A percentile compares a stretch with the other conserved stretches of the same genome.
These are phyloP conservation scores for Micractinium sp. DNA, from an alignment of 139 green algal species.

Conservation along the genomic window DNA sequence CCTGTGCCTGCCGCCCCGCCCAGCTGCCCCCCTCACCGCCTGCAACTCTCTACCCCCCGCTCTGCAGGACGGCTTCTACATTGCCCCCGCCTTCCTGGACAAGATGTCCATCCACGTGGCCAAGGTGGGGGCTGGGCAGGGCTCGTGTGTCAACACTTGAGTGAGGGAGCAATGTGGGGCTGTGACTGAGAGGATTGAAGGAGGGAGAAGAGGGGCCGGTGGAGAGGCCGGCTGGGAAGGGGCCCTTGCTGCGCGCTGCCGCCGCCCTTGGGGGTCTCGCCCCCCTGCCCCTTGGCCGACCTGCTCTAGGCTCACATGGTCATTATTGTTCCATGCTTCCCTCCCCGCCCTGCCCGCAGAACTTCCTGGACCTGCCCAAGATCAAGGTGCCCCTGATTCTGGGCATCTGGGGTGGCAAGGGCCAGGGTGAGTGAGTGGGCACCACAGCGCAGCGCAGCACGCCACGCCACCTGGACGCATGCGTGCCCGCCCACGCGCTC, in stretches of 20 bases:
- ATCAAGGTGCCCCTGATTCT: constrained; percentile 96
- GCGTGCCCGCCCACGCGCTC: not conserved
- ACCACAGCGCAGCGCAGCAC: not conserved
- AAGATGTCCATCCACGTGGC: constrained; percentile 75
- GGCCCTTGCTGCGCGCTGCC: too few species aligned
- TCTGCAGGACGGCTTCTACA: constrained; percentile 94
- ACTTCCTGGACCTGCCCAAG: constrained; percentile 95
- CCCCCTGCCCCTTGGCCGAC: too few species aligned
- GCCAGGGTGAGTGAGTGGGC: constrained; percentile 88
- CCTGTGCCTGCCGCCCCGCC: too few species aligned
- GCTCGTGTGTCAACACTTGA: too few species aligned
- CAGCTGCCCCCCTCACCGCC: too few species aligned
- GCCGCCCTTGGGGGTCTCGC: too few species aligned
- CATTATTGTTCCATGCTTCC: not conserved
- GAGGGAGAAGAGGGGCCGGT: too few species aligned
- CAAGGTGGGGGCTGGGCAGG: not conserved
- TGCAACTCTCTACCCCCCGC: too few species aligned
- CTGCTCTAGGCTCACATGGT: not conserved
- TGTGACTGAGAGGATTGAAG: too few species aligned
- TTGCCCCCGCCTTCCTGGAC: constrained; percentile 97
- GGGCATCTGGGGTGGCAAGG: constrained; percentile 99
- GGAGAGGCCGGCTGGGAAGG: too few species aligned
- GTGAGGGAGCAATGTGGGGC: too few species aligned
- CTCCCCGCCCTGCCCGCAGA: constrained; percentile 72
- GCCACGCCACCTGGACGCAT: not conserved